Base-by-base conservation (phyloP, 345 rosid species). In the Excoecaria cochinchinensis region DNA sequence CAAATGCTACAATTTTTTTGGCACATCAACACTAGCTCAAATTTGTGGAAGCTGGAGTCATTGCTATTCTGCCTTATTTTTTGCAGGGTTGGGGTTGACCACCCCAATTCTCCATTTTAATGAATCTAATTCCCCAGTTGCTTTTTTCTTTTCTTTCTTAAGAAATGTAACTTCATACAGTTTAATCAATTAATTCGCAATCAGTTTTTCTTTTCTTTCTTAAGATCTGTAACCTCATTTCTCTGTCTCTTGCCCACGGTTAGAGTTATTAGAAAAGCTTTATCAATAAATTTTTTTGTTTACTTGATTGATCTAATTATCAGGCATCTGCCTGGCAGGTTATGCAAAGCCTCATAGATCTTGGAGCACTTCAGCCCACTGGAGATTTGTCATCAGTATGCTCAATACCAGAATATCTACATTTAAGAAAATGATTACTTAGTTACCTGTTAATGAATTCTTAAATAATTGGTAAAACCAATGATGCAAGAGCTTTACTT, bases 351-450 rank as follows among this genome's bases (percentile, higher is more conserved):
- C 93, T 92, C 73, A 86, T 95, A 68, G 97, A 92, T 81, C 94
- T 95, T 71, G 97, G 77, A 82, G 99, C 93, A 67, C 98, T 95
- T 76, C 97, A 90, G 74, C 98, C 99, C 57, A 91, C 95, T 5
- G 99, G 99, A 82, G 99, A 92, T 83, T 73, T 95, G 81, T 91
- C 99, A 80, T 77, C 99, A 70, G 99, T 95, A 87, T 11, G 88
- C 42, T 25, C 52, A 58, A 14, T 15, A n/a, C 22, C 4, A 56
- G 22, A 0, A 17, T 40, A 64, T 71, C 66, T 55, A 52, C 22
- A 40, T 58, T 55, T 24, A 36, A 40, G 31, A n/a, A 67, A 77
- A 55, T 53, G 69, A 25, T 48, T 50, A 42, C 52, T 69, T 15
- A 64, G 12, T 25, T 21, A 36, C 48, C 38, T 55, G 21, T 36